A percentile compares a stretch with the other conserved stretches of the same genome.
Conservation (phyloP, 169 alveolate genomes). For the Cryptosporidium ryanae region DNA sequence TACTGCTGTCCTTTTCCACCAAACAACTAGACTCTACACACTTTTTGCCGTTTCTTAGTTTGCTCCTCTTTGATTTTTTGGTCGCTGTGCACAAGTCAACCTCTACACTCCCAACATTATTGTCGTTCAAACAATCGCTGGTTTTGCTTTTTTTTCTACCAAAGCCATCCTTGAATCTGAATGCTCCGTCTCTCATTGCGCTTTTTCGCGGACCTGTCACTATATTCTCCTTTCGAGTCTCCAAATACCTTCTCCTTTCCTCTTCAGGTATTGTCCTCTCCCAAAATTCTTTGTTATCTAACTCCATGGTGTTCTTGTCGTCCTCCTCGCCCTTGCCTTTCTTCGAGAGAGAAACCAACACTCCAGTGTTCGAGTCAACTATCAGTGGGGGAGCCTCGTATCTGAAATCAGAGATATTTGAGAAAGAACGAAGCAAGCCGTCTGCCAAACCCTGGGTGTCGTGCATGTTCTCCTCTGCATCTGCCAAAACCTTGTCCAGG, state of each 20-base stretch:
- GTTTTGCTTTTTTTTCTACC: slow-evolving; percentile 9
- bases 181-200: slow-evolving; percentile 79
- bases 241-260: slow-evolving; percentile 85
- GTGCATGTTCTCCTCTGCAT: slow-evolving; percentile 87
- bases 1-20: neutral
- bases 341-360: slow-evolving; percentile 15
- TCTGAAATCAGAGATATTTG: slow-evolving; percentile 90
- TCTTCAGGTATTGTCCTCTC: slow-evolving; percentile 89
- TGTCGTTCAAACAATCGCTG: neutral
- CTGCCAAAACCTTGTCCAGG: slow-evolving; percentile 88
- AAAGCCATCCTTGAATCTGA: slow-evolving; percentile 27
- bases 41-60: slow-evolving; percentile 1
- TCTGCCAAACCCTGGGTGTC: slow-evolving; percentile 87
- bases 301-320: slow-evolving; percentile 76
- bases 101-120: neutral
- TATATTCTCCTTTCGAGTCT: slow-evolving; percentile 84
- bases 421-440: slow-evolving; percentile 87
- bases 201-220: slow-evolving; percentile 90
- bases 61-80: slow-evolving; percentile 23
- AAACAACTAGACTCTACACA: neutral
- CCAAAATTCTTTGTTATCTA: slow-evolving; percentile 90
- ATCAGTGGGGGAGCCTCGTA: slow-evolving; percentile 88
- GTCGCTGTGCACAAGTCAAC: slow-evolving; percentile 13
- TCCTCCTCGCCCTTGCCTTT: slow-evolving; percentile 71
- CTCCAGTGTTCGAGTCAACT: slow-evolving; percentile 63